Evolutionary conservation across 192 early-diverging fungal genomes (phyloP).

Genomic region (Backusella parvicylindrica): DNA sequence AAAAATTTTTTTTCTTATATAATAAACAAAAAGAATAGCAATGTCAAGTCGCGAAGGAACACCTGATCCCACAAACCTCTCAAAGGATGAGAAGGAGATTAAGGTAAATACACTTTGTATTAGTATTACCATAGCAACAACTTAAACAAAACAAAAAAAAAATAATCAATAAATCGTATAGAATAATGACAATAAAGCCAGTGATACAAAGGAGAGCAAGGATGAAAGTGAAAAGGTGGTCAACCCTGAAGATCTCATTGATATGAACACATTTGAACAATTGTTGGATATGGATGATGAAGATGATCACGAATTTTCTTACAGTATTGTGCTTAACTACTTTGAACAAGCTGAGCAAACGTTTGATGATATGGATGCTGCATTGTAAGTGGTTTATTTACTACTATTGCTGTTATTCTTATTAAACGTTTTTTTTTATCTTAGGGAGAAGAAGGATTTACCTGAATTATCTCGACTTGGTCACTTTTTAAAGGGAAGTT

Average conservation of each 20-base stretch:
- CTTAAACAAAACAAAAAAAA: too few species aligned
- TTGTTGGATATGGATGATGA: constrained; percentile 92
- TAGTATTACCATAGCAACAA: background rate
- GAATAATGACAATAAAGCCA: background rate
- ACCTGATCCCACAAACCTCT: background rate
- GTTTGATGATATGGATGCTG: constrained; percentile 71
- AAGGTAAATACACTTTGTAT: background rate
- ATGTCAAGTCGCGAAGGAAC: constrained; percentile 10
- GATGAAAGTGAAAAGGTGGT: constrained; percentile 8
- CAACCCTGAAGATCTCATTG: constrained; percentile 60
- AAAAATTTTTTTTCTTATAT: background rate
- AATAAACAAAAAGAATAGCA: background rate
- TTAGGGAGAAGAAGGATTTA: constrained; percentile 57
- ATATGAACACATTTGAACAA: constrained; percentile 83
- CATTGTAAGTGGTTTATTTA: constrained; percentile 46
- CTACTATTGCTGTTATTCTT: background rate
- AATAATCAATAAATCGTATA: background rate
- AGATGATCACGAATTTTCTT: constrained; percentile 77
- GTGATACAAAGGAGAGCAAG: background rate
- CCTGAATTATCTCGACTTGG: constrained; percentile 72
- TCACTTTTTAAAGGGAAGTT: constrained; percentile 92
- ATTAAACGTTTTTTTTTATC: background rate
- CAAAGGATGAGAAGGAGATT: background rate
- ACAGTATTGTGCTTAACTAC: constrained; percentile 73
- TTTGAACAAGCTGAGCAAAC: constrained; percentile 83